Conservation (phyloP, 2,329 filamentous ascomycete species). For the Stromatinia cepivora region DNA sequence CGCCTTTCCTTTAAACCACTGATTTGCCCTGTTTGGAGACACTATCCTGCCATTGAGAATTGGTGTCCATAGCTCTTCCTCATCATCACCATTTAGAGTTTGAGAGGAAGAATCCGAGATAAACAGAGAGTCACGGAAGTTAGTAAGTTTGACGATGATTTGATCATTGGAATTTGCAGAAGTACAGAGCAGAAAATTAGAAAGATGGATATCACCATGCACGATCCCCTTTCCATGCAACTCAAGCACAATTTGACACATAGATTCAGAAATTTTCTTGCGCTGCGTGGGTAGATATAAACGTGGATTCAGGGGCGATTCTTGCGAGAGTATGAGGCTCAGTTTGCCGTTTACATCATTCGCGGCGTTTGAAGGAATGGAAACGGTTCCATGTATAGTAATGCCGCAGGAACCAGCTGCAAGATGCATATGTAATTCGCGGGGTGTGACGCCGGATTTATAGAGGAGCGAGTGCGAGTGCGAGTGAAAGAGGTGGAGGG, state of each 20-base stretch:
- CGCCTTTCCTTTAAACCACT: not conserved
- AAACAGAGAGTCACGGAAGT: not conserved
- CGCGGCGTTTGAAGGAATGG: not conserved
- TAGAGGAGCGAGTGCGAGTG: not conserved
- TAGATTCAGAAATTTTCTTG: not conserved
- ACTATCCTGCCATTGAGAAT: not conserved
- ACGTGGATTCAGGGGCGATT: not conserved
- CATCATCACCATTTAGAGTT: not conserved
- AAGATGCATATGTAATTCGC: not conserved
- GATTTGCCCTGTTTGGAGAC: not conserved
- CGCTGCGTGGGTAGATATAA: not conserved
- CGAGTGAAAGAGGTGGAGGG: not conserved
- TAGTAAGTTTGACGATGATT: not conserved
- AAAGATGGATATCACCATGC: conserved; percentile 1
- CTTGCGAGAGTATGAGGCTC: not conserved
- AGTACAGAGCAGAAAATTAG: not conserved
- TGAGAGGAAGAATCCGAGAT: not conserved
- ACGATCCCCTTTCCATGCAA: not conserved
- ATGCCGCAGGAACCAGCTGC: not conserved
- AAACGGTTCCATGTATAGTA: not conserved
- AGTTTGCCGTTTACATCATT: not conserved
- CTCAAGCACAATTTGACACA: not conserved
- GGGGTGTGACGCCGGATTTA: not conserved
- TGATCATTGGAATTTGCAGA: not conserved
- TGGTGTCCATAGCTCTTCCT: not conserved